Conservation (phyloP, 2,329 filamentous ascomycete species). For the Leptosphaerulina australis region DNA sequence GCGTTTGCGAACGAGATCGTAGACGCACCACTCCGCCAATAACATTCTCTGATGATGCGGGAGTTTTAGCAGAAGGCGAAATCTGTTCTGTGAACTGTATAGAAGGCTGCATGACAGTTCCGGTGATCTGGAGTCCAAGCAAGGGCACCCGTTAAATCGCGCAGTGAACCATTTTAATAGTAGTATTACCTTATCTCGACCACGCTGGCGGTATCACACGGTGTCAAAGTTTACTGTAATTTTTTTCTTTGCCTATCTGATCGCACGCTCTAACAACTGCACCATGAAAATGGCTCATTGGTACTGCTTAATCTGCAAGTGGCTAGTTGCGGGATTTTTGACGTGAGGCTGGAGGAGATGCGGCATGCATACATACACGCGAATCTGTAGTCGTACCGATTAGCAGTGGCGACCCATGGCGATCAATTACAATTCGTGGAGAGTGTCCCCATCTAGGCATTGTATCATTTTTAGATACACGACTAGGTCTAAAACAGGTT, state of each 20-base stretch:
- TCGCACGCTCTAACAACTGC: background rate
- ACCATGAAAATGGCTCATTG: conserved; percentile 11
- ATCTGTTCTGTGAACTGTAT: conserved; percentile 12
- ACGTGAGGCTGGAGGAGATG: background rate
- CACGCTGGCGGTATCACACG: background rate
- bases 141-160: conserved; percentile 8
- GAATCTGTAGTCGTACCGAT: background rate
- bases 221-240: conserved; percentile 1
- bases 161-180: conserved; percentile 6
- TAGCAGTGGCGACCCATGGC: background rate
- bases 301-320: conserved; percentile 8
- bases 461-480: background rate
- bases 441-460: background rate
- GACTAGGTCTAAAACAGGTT: background rate
- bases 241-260: background rate
- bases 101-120: conserved; percentile 10
- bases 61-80: conserved; percentile 1
- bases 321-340: conserved; percentile 16
- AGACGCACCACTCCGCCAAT: conserved; percentile 15
- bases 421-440: background rate
- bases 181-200: conserved; percentile 5
- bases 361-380: conserved; percentile 6
- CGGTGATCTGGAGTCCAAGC: conserved; percentile 4
- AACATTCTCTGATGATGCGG: conserved; percentile 2
- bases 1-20: conserved; percentile 8